Conservation (phyloP, 495 filamentous ascomycete species). For the Lindgomyces ingoldianus region DNA sequence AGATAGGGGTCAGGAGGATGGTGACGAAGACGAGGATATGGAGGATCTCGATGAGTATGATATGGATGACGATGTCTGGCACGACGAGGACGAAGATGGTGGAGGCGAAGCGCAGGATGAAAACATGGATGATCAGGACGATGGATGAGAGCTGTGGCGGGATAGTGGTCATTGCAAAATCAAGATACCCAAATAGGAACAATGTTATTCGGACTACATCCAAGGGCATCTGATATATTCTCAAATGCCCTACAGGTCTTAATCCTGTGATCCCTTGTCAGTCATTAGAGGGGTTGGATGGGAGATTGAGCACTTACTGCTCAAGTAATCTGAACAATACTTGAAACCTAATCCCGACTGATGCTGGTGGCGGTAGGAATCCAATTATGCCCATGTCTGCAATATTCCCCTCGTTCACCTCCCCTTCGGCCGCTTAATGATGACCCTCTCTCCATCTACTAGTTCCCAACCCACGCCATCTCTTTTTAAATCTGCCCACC, state of each 20-base stretch:
- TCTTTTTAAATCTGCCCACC: conserved; percentile 67
- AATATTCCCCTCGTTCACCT: conserved; percentile 36
- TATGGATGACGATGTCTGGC: conserved; percentile 22
- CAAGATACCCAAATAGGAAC: conserved; percentile 17
- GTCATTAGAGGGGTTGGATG: no score
- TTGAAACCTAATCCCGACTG: no score
- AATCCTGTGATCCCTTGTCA: no score
- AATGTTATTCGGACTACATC: background rate
- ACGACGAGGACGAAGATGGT: conserved; percentile 28
- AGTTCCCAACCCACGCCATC: conserved; percentile 80
- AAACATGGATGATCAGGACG: conserved; percentile 52
- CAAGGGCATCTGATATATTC: no score
- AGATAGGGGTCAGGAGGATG: conserved; percentile 49
- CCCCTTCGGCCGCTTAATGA: conserved; percentile 64
- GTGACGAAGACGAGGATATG: conserved; percentile 58
- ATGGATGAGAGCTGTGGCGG: conserved; percentile 37
- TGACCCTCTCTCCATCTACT: conserved; percentile 60
- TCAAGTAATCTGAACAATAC: no score
- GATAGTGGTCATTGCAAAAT: background rate
- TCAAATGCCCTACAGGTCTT: no score
- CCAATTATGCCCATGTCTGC: background rate
- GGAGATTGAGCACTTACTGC: background rate
- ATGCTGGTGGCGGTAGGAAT: no score
- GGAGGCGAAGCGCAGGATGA: conserved; percentile 46
- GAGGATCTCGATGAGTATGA: conserved; percentile 54